Percentiles rank a stretch among this genome's conserved stretches.
These are phyloP conservation scores for Cyclotella choctawhatcheeana DNA, from an alignment of 108 stramenopile species.

Conservation along the genomic window DNA sequence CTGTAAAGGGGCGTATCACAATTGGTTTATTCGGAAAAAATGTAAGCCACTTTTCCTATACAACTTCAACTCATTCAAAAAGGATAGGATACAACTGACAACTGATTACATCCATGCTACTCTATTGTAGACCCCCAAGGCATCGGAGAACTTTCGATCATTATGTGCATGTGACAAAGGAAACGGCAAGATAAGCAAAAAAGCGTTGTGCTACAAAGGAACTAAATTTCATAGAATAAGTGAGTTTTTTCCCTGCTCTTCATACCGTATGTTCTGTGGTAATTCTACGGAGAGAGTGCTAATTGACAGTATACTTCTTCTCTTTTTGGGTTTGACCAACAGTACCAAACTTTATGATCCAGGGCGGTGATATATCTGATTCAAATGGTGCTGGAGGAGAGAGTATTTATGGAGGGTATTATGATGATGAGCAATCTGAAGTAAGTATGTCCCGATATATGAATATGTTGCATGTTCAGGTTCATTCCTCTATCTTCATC, in stretches of 20 bases:
- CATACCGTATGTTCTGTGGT: not conserved
- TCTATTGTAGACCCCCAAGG: slow-evolving; percentile 65
- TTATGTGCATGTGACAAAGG: slow-evolving; percentile 83
- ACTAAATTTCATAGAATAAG: slow-evolving; percentile 74
- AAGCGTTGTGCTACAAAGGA: slow-evolving; percentile 76
- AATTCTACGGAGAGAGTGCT: not conserved
- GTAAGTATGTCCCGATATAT: slow-evolving; percentile 2
- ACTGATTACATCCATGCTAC: not conserved
- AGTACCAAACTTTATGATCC: slow-evolving; percentile 95
- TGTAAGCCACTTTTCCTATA: slow-evolving; percentile 30
- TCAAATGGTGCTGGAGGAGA: slow-evolving; percentile 94
- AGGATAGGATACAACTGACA: not conserved
- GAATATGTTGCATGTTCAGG: not conserved
- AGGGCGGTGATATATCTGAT: slow-evolving; percentile 91
- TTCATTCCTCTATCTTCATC: slow-evolving; percentile 1
- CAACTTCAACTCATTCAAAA: not conserved
- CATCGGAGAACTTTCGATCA: slow-evolving; percentile 91
- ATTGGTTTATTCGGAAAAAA: slow-evolving; percentile 91
- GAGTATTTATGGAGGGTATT: slow-evolving; percentile 87
- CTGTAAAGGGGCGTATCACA: slow-evolving; percentile 62
- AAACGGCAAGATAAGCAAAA: slow-evolving; percentile 72
- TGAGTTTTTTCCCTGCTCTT: slow-evolving; percentile 19
- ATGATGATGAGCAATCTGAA: slow-evolving; percentile 89
- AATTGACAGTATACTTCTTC: not conserved
- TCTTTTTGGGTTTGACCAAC: not conserved